Conservation (phyloP, 768 basidiomycete species). For the Mycena capillaripes region DNA sequence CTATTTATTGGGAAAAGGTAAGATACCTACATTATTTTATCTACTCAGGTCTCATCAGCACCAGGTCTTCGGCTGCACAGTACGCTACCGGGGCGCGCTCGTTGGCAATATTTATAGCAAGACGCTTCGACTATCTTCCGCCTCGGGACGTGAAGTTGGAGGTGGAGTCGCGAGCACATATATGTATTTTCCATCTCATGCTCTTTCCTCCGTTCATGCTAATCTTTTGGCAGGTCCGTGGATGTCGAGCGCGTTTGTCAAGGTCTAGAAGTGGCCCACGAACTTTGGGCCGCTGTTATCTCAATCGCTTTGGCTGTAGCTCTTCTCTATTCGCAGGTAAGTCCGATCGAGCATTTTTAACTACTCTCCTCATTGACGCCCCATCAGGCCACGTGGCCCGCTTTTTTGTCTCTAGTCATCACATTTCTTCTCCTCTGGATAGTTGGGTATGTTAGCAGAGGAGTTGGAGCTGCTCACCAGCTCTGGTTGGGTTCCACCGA, state of each 20-base stretch:
- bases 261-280: conserved; percentile 15
- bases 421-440: neutral
- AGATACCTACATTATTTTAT: too few relatives aligned
- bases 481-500: conserved; percentile 18
- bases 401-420: conserved; percentile 15
- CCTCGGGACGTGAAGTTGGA: conserved; percentile 12
- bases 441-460: conserved; percentile 6
- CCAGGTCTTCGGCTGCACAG: conserved; percentile 23
- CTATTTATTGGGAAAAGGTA: conserved; percentile 34
- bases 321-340: conserved; percentile 18
- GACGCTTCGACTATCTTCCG: conserved; percentile 11
- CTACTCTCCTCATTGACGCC: neutral
- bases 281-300: conserved; percentile 18
- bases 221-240: too few relatives aligned
- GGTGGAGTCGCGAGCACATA: conserved; percentile 32
- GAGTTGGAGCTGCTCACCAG: conserved; percentile 21
- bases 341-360: too few relatives aligned
- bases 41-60: neutral
- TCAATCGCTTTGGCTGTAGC: conserved; percentile 3
- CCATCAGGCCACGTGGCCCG: conserved; percentile 8
- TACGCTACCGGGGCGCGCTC: conserved; percentile 19
- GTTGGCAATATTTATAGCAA: conserved; percentile 28
- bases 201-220: too few relatives aligned
- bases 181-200: neutral
- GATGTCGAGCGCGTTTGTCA: conserved; percentile 22